Evolutionary conservation across 306 rosid genomes (phyloP).

Genomic region (Prinsepia uniflora): DNA sequence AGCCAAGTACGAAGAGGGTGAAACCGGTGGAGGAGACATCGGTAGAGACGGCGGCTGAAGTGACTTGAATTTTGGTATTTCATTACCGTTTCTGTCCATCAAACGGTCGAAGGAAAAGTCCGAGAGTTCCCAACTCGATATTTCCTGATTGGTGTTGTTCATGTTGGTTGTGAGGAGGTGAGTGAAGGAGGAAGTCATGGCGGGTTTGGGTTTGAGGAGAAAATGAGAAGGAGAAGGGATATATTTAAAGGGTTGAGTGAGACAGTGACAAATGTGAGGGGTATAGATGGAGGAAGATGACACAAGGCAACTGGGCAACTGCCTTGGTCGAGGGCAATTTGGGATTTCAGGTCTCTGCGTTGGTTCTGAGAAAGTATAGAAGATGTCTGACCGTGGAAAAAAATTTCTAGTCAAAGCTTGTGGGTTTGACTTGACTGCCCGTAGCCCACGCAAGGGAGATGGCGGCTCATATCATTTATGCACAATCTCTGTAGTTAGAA

Average conservation of each 20-base stretch:
- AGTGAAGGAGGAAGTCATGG: slow-evolving; percentile 44
- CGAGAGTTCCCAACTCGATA: slow-evolving; percentile 38
- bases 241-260: slow-evolving; percentile 11
- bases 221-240: background rate
- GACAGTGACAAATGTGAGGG: background rate
- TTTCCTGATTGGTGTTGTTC: slow-evolving; percentile 24
- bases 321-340: background rate
- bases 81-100: slow-evolving; percentile 26
- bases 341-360: slow-evolving; percentile 8
- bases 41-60: slow-evolving; percentile 62
- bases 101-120: slow-evolving; percentile 34
- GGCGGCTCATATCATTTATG: slow-evolving; percentile 21
- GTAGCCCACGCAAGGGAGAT: slow-evolving; percentile 12
- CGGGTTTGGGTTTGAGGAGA: slow-evolving; percentile 13
- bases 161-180: slow-evolving; percentile 39
- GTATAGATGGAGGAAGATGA: background rate
- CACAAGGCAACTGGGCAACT: background rate
- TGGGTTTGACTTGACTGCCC: slow-evolving; percentile 75
- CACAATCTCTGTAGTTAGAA: no score
- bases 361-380: slow-evolving; percentile 51
- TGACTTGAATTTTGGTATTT: slow-evolving; percentile 59
- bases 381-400: slow-evolving; percentile 84
- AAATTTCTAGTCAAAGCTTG: slow-evolving; percentile 54
- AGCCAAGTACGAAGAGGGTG: slow-evolving; percentile 60
- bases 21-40: slow-evolving; percentile 40